These are phyloP conservation scores for Micractinium sp. DNA, from an alignment of 139 green algal genomes.

Conservation along the genomic window DNA sequence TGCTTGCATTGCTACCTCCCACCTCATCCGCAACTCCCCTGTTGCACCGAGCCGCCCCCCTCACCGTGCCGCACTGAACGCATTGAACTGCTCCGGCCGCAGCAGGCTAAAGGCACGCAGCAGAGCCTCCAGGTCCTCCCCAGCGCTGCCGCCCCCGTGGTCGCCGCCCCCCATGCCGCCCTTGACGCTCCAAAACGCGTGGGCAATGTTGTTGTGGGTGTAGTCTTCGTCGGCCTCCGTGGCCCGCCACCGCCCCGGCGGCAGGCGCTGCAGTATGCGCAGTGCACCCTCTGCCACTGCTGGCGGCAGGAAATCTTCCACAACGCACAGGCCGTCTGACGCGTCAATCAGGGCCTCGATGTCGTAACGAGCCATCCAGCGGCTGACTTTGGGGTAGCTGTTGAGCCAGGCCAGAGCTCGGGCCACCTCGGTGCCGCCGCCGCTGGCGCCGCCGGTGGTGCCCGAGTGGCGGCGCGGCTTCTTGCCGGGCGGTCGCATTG, in stretches of 20 bases:
- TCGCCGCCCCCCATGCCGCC: background rate
- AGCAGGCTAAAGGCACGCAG: slow-evolving; percentile 51
- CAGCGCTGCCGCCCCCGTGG: background rate
- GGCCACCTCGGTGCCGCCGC: background rate
- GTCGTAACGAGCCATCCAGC: slow-evolving; percentile 44
- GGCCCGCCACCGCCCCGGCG: slow-evolving; percentile 8
- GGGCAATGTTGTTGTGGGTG: slow-evolving; percentile 25
- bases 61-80: slow-evolving; percentile 53
- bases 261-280: slow-evolving; percentile 24
- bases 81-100: slow-evolving; percentile 46
- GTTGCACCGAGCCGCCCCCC: background rate
- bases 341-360: slow-evolving; percentile 36
- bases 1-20: background rate
- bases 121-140: background rate
- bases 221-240: slow-evolving; percentile 10
- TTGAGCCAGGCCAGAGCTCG: slow-evolving; percentile 44
- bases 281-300: slow-evolving; percentile 53
- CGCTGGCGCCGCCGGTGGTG: too few relatives aligned
- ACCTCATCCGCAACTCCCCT: too few relatives aligned
- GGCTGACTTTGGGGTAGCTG: slow-evolving; percentile 15
- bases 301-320: slow-evolving; percentile 52
- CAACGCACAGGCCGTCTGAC: slow-evolving; percentile 33
- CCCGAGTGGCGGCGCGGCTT: too few relatives aligned
- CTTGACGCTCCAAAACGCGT: slow-evolving; percentile 19
- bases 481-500: too few relatives aligned